Evolutionary conservation across 306 rosid genomes (phyloP).

Genomic region (Hippophae rhamnoides): DNA sequence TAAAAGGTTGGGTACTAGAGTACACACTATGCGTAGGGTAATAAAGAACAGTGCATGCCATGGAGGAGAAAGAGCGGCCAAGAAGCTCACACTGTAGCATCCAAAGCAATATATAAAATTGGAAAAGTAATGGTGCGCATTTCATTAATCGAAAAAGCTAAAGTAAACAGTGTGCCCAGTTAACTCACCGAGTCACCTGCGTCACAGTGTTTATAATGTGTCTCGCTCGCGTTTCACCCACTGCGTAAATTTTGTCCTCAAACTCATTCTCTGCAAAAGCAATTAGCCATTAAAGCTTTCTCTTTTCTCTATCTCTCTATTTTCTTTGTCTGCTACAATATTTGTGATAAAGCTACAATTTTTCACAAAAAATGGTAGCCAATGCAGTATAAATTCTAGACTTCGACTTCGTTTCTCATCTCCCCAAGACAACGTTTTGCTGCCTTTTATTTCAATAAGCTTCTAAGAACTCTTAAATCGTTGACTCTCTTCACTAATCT

Average conservation of each 20-base stretch:
- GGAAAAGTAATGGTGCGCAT: constrained; percentile 8
- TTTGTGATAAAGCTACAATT: constrained; percentile 21
- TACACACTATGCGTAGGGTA: constrained; percentile 31
- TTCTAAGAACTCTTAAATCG: constrained; percentile 9
- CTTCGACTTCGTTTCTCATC: constrained; percentile 19
- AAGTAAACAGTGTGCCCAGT: constrained; percentile 15
- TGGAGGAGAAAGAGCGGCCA: not conserved
- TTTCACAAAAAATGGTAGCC: constrained; percentile 20
- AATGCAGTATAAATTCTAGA: constrained; percentile 26
- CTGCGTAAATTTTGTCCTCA: constrained; percentile 7
- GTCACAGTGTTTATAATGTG: constrained; percentile 7
- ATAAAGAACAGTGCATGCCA: not conserved
- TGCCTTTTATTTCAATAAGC: constrained; percentile 4
- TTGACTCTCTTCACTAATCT: not conserved
- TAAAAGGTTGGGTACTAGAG: not conserved
- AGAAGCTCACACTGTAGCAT: constrained; percentile 18
- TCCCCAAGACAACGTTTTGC: constrained; percentile 21
- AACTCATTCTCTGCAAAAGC: constrained; percentile 6
- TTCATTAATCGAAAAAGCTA: constrained; percentile 13
- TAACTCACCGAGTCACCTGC: constrained; percentile 2
- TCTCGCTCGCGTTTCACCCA: not conserved
- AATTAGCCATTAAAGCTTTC: constrained; percentile 17
- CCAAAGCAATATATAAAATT: constrained; percentile 18
- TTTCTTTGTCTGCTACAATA: constrained; percentile 18
- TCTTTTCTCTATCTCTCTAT: constrained; percentile 7